Evolutionary conservation across 169 alveolate genomes (phyloP).

Genomic region (Eimeria falciformis): DNA sequence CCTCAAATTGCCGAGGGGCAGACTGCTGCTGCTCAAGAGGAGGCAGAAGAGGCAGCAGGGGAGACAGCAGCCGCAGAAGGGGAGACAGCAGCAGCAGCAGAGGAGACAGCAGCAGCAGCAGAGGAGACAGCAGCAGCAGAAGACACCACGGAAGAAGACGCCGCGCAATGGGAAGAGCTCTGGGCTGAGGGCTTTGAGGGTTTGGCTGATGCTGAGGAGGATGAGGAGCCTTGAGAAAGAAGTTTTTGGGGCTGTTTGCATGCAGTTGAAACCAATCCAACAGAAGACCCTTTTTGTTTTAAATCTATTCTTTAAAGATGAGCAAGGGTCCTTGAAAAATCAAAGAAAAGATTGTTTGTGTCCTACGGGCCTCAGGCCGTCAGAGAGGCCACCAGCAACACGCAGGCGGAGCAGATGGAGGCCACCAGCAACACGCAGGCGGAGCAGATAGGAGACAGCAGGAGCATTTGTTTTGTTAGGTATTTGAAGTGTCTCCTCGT

Average conservation of each 20-base stretch:
- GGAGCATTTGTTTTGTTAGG: too few species aligned
- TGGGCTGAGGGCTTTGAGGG: conserved; percentile 29
- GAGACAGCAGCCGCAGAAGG: background rate
- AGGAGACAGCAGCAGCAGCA: background rate
- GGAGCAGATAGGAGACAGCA: too few species aligned
- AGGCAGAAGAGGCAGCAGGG: conserved; percentile 8
- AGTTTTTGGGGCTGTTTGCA: too few species aligned
- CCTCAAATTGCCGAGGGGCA: background rate
- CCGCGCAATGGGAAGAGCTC: background rate
- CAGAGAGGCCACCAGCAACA: too few species aligned
- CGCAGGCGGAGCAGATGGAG: too few species aligned
- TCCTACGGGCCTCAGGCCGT: too few species aligned
- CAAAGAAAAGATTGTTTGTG: too few species aligned
- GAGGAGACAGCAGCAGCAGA: background rate
- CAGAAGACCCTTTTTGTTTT: background rate
- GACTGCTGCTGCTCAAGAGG: background rate
- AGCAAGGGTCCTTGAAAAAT: too few species aligned
- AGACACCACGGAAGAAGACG: background rate
- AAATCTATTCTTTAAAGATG: background rate
- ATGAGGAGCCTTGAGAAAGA: too few species aligned
- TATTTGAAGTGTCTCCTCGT: too few species aligned
- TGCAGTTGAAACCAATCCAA: background rate
- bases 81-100: background rate
- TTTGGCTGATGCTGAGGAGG: background rate
- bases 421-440: too few species aligned